Evolutionary conservation across 1,284 basidiomycete genomes (phyloP).

Genomic region (Bjerkandera adusta): DNA sequence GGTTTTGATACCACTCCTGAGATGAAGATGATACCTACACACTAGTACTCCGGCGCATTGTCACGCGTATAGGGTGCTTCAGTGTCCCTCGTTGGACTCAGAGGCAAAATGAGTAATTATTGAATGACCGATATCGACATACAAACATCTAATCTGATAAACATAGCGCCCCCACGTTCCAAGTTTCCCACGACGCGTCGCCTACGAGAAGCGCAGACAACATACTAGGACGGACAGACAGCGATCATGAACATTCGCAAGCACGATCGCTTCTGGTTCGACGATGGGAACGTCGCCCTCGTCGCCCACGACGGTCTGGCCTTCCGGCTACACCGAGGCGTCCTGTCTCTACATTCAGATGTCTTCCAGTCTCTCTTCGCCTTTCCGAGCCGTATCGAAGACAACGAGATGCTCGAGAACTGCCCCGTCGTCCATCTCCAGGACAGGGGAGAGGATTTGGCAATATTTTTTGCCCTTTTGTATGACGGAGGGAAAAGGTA

Average conservation of each 20-base stretch:
- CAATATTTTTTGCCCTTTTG: not conserved
- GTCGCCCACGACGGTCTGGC: not conserved
- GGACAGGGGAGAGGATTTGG: not conserved
- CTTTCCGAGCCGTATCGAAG: not conserved
- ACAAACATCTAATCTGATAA: not conserved
- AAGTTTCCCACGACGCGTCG: no score
- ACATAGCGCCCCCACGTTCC: not conserved
- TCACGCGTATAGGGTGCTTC: no score
- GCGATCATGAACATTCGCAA: not conserved
- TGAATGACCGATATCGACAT: not conserved
- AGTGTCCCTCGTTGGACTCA: not conserved
- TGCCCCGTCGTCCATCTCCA: not conserved
- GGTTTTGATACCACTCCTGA: no score
- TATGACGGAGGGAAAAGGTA: not conserved
- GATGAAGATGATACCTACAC: no score
- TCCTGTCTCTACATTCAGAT: slow-evolving; percentile 1
- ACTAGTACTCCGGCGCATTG: no score
- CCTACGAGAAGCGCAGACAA: no score
- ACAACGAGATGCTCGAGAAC: not conserved
- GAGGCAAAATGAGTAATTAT: not conserved
- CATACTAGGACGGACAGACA: not conserved
- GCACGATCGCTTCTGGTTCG: not conserved
- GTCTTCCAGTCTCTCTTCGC: not conserved
- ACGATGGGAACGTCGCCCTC: not conserved
- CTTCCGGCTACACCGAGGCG: not conserved